These are phyloP conservation scores for Pythium phragmitis DNA, from an alignment of 352 stramenopile species.

Conservation along the genomic window DNA sequence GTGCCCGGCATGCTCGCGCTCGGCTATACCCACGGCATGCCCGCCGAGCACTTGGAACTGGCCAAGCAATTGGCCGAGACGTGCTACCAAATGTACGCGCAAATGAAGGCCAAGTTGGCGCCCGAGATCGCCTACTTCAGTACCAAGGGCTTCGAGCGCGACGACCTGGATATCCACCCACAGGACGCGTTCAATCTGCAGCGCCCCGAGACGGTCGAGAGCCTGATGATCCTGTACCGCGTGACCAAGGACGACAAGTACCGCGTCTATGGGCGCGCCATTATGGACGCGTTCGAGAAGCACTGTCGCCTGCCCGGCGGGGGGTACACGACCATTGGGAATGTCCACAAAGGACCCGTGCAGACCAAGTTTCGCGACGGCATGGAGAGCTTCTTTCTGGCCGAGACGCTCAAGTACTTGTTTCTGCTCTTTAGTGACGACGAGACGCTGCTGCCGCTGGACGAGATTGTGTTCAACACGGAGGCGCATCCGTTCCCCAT, in stretches of 20 bases:
- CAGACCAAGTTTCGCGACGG: constrained; percentile 54
- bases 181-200: constrained; percentile 83
- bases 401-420: constrained; percentile 94
- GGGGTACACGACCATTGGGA: constrained; percentile 62
- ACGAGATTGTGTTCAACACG: constrained; percentile 89
- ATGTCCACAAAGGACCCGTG: constrained; percentile 49
- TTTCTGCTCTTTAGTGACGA: constrained; percentile 90
- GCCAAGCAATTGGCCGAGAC: constrained; percentile 79
- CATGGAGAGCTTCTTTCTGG: constrained; percentile 93
- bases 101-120: constrained; percentile 79
- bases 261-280: constrained; percentile 76
- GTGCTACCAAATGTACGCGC: constrained; percentile 88
- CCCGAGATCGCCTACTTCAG: constrained; percentile 86
- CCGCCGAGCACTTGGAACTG: constrained; percentile 57
- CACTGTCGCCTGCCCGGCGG: constrained; percentile 64
- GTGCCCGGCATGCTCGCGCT: constrained; percentile 86
- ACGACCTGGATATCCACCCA: constrained; percentile 52
- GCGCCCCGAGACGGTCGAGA: constrained; percentile 91
- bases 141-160: constrained; percentile 42
- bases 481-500: constrained; percentile 85
- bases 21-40: constrained; percentile 71
- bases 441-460: constrained; percentile 62
- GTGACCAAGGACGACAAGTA: constrained; percentile 90
- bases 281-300: constrained; percentile 86
- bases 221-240: constrained; percentile 90